Base-by-base conservation (phyloP, 139 green algal species). In the Nannochloris sp. region DNA sequence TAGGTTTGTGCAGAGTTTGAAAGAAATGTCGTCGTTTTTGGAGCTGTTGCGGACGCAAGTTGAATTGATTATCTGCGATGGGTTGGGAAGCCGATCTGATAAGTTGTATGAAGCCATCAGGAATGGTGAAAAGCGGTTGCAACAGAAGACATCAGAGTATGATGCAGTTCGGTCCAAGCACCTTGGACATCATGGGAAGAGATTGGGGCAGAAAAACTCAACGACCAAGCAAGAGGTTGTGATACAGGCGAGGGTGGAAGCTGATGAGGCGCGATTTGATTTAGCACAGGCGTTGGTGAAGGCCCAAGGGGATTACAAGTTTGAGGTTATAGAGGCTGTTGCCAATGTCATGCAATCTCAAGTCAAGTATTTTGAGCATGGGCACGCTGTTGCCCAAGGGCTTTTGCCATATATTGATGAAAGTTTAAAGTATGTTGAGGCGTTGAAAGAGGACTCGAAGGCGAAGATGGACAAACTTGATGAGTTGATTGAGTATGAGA, bases 321-420 rank as follows among this genome's bases (percentile, higher is more conserved):
- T 76, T 63, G 70, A 80, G 27, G 87, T 88, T 60, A 64, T 90
- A 54, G 75, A 79, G 16, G 64, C 75, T 25, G 62, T 81, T 56
- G 68, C 70, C 6, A 65, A 58, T 44, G 66, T 63, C 15, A 78
- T 90, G 77, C 69, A 85, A 53, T 71, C 69, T 4, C 82, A 90
- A 63, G 61, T 86, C 34, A 64, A 68, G 18, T 86, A 76, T 68
- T 90, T 87, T 58, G 62, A 81, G 65, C 63, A 78, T 8, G 82
- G 82, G 14, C 34, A 64, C 49, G 58, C 71, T 34, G 36, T 80
- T 24, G 60, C 86, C 29, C 29, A 69, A 21, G 51, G 61, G 12
- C 48, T 84, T 43, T 66, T 75, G 62, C 69, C 70, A 1, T 72
- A 78, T 60, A 72, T 86, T 19, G 16, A 66, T 48, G 37, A 53